A percentile compares a stretch with the other conserved stretches of the same genome.
phyloP scores from a whole-genome alignment of 257 asterid genomes.

The Prunella vulgaris region DNA sequence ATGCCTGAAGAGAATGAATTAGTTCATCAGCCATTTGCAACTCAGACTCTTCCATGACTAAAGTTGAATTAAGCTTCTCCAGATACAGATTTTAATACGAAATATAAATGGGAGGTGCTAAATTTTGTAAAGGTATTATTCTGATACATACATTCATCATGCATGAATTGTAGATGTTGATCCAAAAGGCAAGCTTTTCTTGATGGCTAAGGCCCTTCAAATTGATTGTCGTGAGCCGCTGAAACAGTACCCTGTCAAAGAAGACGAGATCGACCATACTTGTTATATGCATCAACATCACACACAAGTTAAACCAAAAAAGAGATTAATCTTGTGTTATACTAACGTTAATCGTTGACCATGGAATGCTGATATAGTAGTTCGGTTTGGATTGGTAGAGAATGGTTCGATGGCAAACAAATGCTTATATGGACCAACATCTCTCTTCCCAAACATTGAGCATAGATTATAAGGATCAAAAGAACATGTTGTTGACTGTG shows the following conservation, averaged over 20 bases:
- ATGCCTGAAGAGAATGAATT: constrained; percentile 47
- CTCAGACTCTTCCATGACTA: too few species aligned
- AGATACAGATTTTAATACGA: background rate
- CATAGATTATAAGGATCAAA: constrained; percentile 59
- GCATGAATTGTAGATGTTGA: constrained; percentile 86
- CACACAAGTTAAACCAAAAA: background rate
- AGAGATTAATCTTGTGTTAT: background rate
- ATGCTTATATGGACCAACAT: constrained; percentile 75
- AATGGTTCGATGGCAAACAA: constrained; percentile 49
- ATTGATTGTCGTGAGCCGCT: constrained; percentile 55
- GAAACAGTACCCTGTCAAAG: constrained; percentile 52
- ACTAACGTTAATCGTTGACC: constrained; percentile 69
- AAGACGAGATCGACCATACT: background rate
- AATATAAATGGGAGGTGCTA: background rate
- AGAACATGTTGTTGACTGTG: constrained; percentile 31
- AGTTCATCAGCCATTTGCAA: background rate
- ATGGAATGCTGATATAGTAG: constrained; percentile 58
- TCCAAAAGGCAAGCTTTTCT: constrained; percentile 94
- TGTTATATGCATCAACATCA: constrained; percentile 9
- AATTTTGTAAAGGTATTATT: background rate
- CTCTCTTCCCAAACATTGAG: constrained; percentile 55
- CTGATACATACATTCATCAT: constrained; percentile 75
- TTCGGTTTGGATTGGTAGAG: constrained; percentile 55
- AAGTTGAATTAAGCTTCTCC: background rate
- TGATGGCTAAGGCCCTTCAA: constrained; percentile 72